These are phyloP conservation scores for Garcia nutans DNA, from an alignment of 345 rosid species.

Conservation along the genomic window DNA sequence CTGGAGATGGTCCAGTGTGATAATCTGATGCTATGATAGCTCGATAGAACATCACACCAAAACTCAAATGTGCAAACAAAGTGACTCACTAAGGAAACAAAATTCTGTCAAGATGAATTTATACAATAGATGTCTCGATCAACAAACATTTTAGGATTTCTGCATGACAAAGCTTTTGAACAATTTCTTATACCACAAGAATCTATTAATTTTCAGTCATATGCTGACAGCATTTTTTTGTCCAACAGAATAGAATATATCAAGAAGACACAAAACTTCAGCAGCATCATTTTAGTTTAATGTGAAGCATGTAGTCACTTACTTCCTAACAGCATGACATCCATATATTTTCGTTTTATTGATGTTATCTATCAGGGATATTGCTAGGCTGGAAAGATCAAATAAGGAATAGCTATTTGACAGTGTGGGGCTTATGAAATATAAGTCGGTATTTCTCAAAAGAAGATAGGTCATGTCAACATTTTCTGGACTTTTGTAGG, in stretches of 20 bases:
- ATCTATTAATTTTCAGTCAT: not conserved
- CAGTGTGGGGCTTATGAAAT: not conserved
- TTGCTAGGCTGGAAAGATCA: not conserved
- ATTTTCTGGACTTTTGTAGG: not conserved
- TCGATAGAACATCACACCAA: not conserved
- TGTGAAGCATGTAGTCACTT: not conserved
- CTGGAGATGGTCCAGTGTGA: not conserved
- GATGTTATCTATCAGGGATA: not conserved
- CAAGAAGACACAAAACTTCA: not conserved
- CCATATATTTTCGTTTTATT: not conserved
- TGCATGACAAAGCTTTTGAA: not conserved
- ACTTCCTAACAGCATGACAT: conserved; percentile 6
- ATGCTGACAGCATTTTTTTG: not conserved
- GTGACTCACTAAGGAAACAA: not conserved
- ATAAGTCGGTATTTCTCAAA: not conserved
- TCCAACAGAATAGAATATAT: not conserved
- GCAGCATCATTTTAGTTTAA: not conserved
- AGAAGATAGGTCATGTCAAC: not conserved
- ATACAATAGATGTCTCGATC: not conserved
- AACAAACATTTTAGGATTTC: not conserved
- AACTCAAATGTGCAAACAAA: not conserved
- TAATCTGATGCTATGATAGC: not conserved
- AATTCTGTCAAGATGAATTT: not conserved
- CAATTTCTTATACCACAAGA: not conserved
- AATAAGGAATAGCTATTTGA: not conserved